These are phyloP conservation scores for Dryadomyces sulphureus DNA, from an alignment of 2,329 filamentous ascomycete species.

Conservation along the genomic window DNA sequence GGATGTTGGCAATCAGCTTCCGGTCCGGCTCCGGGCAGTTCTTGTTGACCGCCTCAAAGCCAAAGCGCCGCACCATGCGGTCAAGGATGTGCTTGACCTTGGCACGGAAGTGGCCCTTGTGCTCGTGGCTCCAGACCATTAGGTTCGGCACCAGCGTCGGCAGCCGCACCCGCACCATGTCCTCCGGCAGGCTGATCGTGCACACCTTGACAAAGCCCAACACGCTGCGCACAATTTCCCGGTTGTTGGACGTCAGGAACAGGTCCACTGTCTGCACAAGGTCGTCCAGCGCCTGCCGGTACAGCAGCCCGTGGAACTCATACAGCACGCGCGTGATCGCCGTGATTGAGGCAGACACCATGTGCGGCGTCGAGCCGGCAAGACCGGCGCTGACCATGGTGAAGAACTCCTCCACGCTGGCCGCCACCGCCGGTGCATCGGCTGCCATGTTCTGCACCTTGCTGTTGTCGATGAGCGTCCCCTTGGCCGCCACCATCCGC, in stretches of 20 bases:
- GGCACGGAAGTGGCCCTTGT: constrained; percentile 90
- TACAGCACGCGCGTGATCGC: constrained; percentile 87
- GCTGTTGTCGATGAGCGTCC: constrained; percentile 66
- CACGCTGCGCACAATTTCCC: constrained; percentile 89
- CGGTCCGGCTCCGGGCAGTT: constrained; percentile 73
- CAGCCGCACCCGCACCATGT: constrained; percentile 66
- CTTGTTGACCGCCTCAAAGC: constrained; percentile 64
- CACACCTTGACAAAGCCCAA: constrained; percentile 96
- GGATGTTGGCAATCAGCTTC: constrained; percentile 86
- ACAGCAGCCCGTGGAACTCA: constrained; percentile 65
- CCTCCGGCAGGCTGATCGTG: constrained; percentile 68
- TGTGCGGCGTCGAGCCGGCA: constrained; percentile 83
- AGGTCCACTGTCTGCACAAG: constrained; percentile 90
- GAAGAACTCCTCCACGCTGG: constrained; percentile 87
- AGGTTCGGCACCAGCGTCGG: constrained; percentile 71
- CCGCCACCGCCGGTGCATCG: constrained; percentile 61
- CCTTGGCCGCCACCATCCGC: constrained; percentile 52
- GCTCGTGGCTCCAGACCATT: constrained; percentile 93
- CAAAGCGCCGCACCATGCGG: constrained; percentile 82
- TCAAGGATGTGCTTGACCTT: constrained; percentile 98
- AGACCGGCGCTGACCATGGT: constrained; percentile 97
- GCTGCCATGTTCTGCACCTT: constrained; percentile 78
- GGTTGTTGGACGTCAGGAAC: constrained; percentile 90
- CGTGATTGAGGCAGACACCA: constrained; percentile 95
- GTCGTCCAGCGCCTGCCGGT: constrained; percentile 57